A percentile compares a stretch with the other conserved stretches of the same genome.
These are phyloP conservation scores for Zizania latifolia DNA, from an alignment of 176 grass and related monocot genomes.

Conservation along the genomic window DNA sequence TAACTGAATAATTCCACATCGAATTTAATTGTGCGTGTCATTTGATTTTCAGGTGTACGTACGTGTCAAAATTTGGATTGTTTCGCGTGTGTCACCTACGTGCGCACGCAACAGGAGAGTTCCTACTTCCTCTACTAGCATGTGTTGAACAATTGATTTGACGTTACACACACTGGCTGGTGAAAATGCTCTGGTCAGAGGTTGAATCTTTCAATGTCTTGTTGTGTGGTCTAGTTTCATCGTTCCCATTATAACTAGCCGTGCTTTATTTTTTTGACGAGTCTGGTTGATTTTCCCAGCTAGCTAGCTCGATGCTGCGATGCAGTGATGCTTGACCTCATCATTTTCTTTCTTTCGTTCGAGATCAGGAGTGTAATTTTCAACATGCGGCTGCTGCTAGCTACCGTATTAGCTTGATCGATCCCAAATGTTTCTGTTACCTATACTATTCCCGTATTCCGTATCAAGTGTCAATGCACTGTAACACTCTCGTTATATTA, in stretches of 20 bases:
- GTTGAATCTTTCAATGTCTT: neutral
- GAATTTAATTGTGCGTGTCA: neutral
- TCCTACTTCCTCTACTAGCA: neutral
- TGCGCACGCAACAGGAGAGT: neutral
- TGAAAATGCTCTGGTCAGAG: neutral
- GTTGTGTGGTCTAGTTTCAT: constrained; percentile 1
- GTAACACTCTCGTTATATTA: no score
- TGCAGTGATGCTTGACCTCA: neutral
- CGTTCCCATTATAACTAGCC: no score
- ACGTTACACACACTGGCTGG: neutral
- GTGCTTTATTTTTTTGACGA: no score
- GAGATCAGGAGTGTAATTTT: no score
- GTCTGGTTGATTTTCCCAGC: neutral
- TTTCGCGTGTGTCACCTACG: neutral
- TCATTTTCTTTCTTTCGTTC: no score
- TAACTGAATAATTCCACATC: neutral
- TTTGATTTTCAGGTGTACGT: neutral
- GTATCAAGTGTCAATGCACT: no score
- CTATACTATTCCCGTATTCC: neutral
- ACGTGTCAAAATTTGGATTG: neutral
- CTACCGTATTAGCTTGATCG: neutral
- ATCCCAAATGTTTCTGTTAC: neutral
- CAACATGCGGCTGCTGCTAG: neutral
- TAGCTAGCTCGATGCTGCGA: neutral
- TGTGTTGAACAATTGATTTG: neutral